These are phyloP conservation scores for Lentinula guzmanii DNA, from an alignment of 768 basidiomycete species.

Conservation along the genomic window DNA sequence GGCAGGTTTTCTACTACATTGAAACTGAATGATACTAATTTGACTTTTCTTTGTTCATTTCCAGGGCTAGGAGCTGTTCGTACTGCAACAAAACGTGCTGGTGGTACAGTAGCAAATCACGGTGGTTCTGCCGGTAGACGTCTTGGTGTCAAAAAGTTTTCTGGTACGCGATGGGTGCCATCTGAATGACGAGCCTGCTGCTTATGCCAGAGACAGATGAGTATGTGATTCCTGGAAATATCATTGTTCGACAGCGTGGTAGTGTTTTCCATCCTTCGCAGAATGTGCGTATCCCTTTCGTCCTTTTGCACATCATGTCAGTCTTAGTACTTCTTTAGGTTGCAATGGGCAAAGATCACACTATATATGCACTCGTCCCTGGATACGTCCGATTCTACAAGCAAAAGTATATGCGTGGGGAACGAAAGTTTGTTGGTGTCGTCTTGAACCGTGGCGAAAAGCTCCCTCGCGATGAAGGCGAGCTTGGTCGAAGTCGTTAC, in stretches of 20 bases:
- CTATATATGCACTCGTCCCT: conserved; percentile 83
- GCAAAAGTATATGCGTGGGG: conserved; percentile 63
- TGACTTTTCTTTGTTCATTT: neutral
- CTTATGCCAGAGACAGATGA: conserved; percentile 53
- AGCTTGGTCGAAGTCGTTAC: conserved; percentile 75
- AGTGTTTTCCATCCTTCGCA: conserved; percentile 91
- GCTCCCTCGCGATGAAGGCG: conserved; percentile 75
- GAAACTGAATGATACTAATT: neutral
- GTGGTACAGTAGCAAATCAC: conserved; percentile 90
- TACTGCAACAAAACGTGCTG: conserved; percentile 94
- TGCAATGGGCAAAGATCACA: conserved; percentile 90
- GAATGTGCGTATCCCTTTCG: conserved; percentile 51
- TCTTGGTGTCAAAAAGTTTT: conserved; percentile 94
- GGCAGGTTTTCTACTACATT: conserved; percentile 19
- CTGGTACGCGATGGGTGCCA: conserved; percentile 47
- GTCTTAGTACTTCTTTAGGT: conserved; percentile 45
- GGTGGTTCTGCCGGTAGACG: conserved; percentile 91
- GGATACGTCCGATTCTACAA: conserved; percentile 96
- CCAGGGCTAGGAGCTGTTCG: conserved; percentile 63
- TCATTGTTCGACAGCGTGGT: conserved; percentile 93
- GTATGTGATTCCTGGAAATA: conserved; percentile 89
- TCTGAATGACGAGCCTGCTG: conserved; percentile 1
- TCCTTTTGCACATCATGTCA: neutral
- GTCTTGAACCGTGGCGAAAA: conserved; percentile 78
- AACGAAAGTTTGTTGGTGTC: conserved; percentile 80